Base-by-base conservation (phyloP, 2,329 filamentous ascomycete genomes). In the Pseudomassariella vexata region DNA sequence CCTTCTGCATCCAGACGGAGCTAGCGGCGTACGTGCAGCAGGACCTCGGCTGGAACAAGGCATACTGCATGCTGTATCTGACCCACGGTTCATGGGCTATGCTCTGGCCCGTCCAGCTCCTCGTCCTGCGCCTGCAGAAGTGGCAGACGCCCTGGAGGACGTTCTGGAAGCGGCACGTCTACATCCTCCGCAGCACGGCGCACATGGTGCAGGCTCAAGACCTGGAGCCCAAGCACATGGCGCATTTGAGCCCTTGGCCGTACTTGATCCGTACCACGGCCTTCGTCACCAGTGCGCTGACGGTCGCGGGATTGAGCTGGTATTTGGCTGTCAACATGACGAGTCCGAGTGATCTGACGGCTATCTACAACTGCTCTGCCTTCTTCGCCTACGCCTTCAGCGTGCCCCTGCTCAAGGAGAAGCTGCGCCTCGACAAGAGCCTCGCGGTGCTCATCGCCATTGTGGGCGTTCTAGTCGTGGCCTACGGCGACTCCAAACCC, bases 1-100 rank as follows among this genome's bases (percentile, higher is more conserved):
- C 85, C 52, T 98, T 98, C 56, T 86, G 87, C 28, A 68, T 95
- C 5, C 92, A 98, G 72, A 96, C 92, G 4, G 90, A 96, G 68
- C 87, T 94, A 33, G 90, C 89, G 9, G 81, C 94, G 8, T 89
- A 95, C 62, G 92, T 98, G 39, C 90, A 96, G 64, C 82, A 90
- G 56, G 80, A 92, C 38, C 63, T 95, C 42, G 79, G 84, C 42
- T 98, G 92, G 92, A 78, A 94, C 63, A 98, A 98, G 66, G 86
- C 92, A n/a, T 98, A 95, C 65, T 94, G 87, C 68, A 98, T 98
- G 92, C 77, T 98, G 70, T 95, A 94, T 62, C 71, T 98, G 44
- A 98, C 92, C 9, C 92, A 98, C 63, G 85, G 90, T 34, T 95
- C 88, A 2, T 98, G 92, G 92, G 59, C 81, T 8, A 62, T 96